These are phyloP conservation scores for Fusarium sp. DNA, from an alignment of 2,329 filamentous ascomycete genomes.

Conservation along the genomic window DNA sequence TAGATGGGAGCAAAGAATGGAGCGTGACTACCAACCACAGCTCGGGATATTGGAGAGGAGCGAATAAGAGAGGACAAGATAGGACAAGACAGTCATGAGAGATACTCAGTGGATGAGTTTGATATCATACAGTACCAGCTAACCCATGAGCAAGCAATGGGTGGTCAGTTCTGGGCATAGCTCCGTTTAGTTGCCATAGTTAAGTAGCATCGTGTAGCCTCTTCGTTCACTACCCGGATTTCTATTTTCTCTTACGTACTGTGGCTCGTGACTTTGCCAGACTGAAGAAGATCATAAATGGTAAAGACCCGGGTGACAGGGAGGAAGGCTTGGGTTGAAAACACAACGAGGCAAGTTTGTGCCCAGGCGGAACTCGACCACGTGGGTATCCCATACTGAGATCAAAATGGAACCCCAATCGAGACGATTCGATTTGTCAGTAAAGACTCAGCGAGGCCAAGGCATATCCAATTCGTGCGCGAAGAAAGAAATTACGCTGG, in stretches of 20 bases:
- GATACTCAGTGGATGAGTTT: slow-evolving; percentile 24
- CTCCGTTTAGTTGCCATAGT: slow-evolving; percentile 24
- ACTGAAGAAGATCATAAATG: slow-evolving; percentile 2
- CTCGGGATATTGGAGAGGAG: background rate
- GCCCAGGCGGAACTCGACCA: background rate
- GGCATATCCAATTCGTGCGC: slow-evolving; percentile 10
- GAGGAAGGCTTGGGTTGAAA: background rate
- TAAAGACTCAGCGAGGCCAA: background rate
- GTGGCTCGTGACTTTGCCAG: slow-evolving; percentile 6
- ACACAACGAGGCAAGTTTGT: background rate
- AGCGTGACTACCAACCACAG: background rate
- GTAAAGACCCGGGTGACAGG: background rate
- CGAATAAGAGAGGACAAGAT: background rate
- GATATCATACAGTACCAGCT: slow-evolving; percentile 6
- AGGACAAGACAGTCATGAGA: slow-evolving; percentile 18
- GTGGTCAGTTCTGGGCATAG: slow-evolving; percentile 32
- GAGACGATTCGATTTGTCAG: slow-evolving; percentile 7
- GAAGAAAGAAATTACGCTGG: slow-evolving; percentile 16
- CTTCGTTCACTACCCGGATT: slow-evolving; percentile 32
- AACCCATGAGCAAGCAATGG: slow-evolving; percentile 13
- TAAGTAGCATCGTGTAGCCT: slow-evolving; percentile 45
- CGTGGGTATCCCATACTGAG: background rate
- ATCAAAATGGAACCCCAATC: background rate
- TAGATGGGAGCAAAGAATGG: slow-evolving; percentile 33
- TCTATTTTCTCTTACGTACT: slow-evolving; percentile 7